A percentile compares a stretch with the other conserved stretches of the same genome.
Evolutionary conservation across 805 yeast genomes (phyloP).

Genomic region (Jamesozyma jinghongensis): DNA sequence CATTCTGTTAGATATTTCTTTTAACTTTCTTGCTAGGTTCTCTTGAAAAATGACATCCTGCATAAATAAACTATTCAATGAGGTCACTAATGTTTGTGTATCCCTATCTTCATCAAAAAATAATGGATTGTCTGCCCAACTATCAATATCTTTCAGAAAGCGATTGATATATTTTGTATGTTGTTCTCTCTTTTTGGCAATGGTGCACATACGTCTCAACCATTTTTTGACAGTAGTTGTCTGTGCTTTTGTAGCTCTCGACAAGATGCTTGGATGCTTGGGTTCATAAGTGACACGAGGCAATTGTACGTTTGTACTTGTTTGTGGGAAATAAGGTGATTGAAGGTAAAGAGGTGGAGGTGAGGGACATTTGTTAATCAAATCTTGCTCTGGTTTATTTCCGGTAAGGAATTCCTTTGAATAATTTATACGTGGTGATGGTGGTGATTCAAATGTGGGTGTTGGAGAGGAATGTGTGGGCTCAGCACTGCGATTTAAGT

Average conservation of each 20-base stretch:
- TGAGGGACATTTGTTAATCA: constrained; percentile 9
- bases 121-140: constrained; percentile 3
- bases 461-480: no score
- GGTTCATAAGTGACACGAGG: no score
- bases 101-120: constrained; percentile 1
- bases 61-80: constrained; percentile 16
- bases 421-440: no score
- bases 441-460: no score
- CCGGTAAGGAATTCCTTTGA: constrained; percentile 19
- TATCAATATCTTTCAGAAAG: constrained; percentile 3
- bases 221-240: not conserved
- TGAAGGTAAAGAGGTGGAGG: not conserved
- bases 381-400: constrained; percentile 9
- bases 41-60: constrained; percentile 20
- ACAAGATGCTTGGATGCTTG: no score
- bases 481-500: no score
- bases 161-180: not conserved
- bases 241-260: not conserved
- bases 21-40: constrained; percentile 13
- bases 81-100: constrained; percentile 7
- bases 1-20: constrained; percentile 12
- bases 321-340: not conserved
- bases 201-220: not conserved
- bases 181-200: constrained; percentile 2
- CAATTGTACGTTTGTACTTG: no score